These are phyloP conservation scores for Apophysomyces elegans DNA, from an alignment of 371 early-diverging fungal genomes.

Conservation along the genomic window DNA sequence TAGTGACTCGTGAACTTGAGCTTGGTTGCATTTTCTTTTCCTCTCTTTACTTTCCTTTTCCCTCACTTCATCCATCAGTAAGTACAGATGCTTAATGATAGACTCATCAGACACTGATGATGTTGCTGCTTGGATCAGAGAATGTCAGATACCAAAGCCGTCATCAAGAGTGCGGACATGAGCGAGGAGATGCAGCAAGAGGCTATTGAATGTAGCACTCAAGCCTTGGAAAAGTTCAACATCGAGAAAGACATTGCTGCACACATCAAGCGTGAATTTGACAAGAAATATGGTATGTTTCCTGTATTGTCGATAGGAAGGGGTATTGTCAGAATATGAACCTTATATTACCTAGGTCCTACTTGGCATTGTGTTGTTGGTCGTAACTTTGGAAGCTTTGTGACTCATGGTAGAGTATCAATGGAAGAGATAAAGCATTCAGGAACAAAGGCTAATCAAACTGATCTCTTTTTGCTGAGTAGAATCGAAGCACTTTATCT, in stretches of 20 bases:
- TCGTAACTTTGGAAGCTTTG: conserved; percentile 97
- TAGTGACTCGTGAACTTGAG: conserved; percentile 2
- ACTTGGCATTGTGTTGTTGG: conserved; percentile 99
- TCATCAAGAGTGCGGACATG: conserved; percentile 98
- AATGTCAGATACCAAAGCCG: conserved; percentile 78
- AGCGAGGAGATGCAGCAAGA: conserved; percentile 96
- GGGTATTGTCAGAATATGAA: not conserved
- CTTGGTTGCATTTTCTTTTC: not conserved
- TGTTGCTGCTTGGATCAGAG: not conserved
- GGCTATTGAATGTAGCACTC: conserved; percentile 89
- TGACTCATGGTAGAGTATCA: conserved; percentile 86
- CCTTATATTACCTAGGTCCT: conserved; percentile 54
- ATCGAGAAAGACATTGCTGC: conserved; percentile 98
- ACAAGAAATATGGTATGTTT: conserved; percentile 86
- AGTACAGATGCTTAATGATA: not conserved
- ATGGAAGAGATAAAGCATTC: not conserved
- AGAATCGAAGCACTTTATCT: conserved; percentile 96
- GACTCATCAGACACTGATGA: not conserved
- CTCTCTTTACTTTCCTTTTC: conserved; percentile 1
- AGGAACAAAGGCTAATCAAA: not conserved
- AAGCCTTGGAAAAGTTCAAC: conserved; percentile 92
- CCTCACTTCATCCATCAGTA: not conserved
- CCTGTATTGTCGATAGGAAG: not conserved
- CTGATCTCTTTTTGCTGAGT: conserved; percentile 18
- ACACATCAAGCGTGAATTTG: conserved; percentile 96